Base-by-base conservation (phyloP, 2,329 filamentous ascomycete species). In the Sporothrix variecibatus region DNA sequence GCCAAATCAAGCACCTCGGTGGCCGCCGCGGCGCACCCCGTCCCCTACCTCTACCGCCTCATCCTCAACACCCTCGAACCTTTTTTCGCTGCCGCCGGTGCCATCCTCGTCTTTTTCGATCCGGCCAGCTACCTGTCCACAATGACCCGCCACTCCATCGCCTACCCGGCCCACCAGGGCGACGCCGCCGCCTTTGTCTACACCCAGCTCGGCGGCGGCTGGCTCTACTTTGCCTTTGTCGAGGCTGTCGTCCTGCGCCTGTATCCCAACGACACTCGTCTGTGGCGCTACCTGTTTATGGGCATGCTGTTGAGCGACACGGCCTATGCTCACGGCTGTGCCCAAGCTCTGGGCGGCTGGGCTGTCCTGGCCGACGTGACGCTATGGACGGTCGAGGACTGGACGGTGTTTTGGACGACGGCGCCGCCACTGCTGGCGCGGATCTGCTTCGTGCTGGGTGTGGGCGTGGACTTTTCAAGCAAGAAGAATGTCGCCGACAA, bases 211-310 rank as follows among this genome's bases (percentile, higher is more conserved):
- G 79, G 76, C 51, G 79, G 80, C 60, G 76, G 73, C 8, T 82
- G 81, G 80, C 78, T 83, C 20, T 78, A 80, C 76, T 82, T 84
- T 73, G 82, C 82, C 71, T 82, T 83, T 76, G 78, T 80, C 76
- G 80, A 81, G 75, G 81, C 79, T 49, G 78, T 84, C 17, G 78
- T 83, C 23, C 76, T 84, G 76, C 79, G 80, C 3, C 43, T 78
- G 40, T 80, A 78, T 20, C 80, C 62, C 15, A 34, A 80, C 51
- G 82, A 83, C 74, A 72, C 78, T 9, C 75, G 78, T 0, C 77
- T 83, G 28, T 84, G 82, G 82, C 78, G 80, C 31, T 58, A 81
- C 51, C 73, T 83, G 69, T 82, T 80, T 73, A 75, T 75, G 23
- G 81, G 81, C 12, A 83, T 83, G 81, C 77, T 83, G 40, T 75